Conservation (phyloP, 306 rosid genomes). For the Psophocarpus tetragonolobus region DNA sequence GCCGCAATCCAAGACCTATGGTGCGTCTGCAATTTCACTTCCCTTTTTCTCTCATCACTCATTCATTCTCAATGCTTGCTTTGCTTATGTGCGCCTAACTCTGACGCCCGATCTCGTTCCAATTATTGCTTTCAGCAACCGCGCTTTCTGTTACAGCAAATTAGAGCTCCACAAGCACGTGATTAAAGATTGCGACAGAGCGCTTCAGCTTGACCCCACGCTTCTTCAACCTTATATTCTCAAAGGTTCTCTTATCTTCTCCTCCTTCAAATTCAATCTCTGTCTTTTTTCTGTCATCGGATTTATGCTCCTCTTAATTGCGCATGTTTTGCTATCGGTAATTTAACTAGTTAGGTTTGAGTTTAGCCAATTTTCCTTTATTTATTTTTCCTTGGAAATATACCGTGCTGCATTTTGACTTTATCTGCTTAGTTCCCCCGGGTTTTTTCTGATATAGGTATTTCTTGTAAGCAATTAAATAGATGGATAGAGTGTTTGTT, state of each 20-base stretch:
- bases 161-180: constrained; percentile 94
- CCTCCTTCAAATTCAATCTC: background rate
- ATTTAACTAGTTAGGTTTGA: constrained; percentile 17
- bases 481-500: background rate
- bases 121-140: constrained; percentile 61
- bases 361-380: background rate
- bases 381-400: background rate
- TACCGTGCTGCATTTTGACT: constrained; percentile 21
- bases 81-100: background rate
- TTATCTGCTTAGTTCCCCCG: constrained; percentile 23
- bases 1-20: constrained; percentile 78
- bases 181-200: constrained; percentile 86
- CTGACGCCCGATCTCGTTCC: constrained; percentile 28
- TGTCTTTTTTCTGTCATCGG: background rate
- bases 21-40: constrained; percentile 36
- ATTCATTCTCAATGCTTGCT: background rate
- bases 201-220: constrained; percentile 76
- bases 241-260: constrained; percentile 57
- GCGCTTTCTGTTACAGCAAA: constrained; percentile 92
- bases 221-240: constrained; percentile 83
- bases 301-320: background rate
- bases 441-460: background rate
- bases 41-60: background rate
- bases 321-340: background rate
- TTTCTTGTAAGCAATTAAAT: background rate